Percentiles rank a stretch among this genome's conserved stretches.
Conservation (phyloP, 768 basidiomycete genomes). For the Tremella fuciformis region DNA sequence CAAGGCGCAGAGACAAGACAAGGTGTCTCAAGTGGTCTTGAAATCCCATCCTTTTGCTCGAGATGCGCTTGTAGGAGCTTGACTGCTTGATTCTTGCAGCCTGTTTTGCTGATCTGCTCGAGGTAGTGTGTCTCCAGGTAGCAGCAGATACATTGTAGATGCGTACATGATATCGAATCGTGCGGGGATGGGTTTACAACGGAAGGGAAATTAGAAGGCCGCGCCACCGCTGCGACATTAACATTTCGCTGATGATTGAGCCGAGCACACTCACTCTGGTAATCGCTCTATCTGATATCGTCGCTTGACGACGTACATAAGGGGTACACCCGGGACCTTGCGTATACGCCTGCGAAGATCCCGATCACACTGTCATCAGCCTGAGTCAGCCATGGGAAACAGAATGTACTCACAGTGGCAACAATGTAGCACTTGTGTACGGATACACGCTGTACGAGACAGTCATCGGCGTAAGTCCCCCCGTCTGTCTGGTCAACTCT, state of each 20-base stretch:
- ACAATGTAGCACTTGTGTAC: conserved; percentile 95
- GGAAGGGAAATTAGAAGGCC: conserved; percentile 20
- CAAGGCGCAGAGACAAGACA: conserved; percentile 5
- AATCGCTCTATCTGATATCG: conserved; percentile 91
- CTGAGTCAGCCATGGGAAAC: not conserved
- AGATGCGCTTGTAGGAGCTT: conserved; percentile 24
- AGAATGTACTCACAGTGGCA: conserved; percentile 61
- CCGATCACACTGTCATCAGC: conserved; percentile 65
- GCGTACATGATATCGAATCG: not conserved
- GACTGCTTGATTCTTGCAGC: conserved; percentile 4
- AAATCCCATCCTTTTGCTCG: conserved; percentile 23
- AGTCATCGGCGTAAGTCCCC: conserved; percentile 99
- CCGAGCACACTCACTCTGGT: conserved; percentile 61
- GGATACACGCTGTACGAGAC: conserved; percentile 90
- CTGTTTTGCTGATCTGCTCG: no score
- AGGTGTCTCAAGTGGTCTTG: conserved; percentile 26
- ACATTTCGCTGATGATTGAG: not conserved
- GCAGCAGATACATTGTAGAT: not conserved
- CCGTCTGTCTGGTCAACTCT: conserved; percentile 55
- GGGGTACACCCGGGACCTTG: conserved; percentile 74
- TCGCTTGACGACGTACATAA: conserved; percentile 94
- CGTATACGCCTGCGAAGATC: conserved; percentile 88
- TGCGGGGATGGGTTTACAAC: not conserved
- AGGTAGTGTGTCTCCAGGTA: not conserved
- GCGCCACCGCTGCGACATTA: conserved; percentile 26